These are phyloP conservation scores for Chernovozyma aurita DNA, from an alignment of 1,139 yeast genomes.

Conservation along the genomic window DNA sequence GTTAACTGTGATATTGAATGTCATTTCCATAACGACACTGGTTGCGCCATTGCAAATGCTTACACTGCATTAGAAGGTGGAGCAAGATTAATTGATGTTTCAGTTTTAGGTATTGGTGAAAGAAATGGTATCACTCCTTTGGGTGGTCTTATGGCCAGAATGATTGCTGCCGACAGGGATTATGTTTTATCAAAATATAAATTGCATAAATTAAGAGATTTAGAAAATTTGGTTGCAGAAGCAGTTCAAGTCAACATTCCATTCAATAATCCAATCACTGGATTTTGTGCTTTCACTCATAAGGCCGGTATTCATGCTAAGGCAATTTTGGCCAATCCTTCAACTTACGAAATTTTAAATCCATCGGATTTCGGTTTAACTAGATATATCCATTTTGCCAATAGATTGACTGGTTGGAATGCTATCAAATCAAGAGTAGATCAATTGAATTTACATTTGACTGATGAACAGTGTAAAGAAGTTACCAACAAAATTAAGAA, in stretches of 20 bases:
- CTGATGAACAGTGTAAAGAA: conserved; percentile 55
- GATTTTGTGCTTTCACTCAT: conserved; percentile 60
- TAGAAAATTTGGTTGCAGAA: conserved; percentile 55
- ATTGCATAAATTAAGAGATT: conserved; percentile 49
- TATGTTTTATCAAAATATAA: conserved; percentile 55
- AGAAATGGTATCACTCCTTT: conserved; percentile 58
- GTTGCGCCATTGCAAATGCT: conserved; percentile 60
- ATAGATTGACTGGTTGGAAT: conserved; percentile 55
- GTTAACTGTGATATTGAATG: conserved; percentile 56
- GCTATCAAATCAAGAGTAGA: conserved; percentile 47
- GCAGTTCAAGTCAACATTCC: conserved; percentile 56
- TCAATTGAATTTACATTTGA: conserved; percentile 43
- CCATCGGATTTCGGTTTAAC: conserved; percentile 57
- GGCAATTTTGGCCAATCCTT: conserved; percentile 57
- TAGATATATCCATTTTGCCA: conserved; percentile 56
- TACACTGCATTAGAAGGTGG: conserved; percentile 62
- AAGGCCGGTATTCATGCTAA: conserved; percentile 62
- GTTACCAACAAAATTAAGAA: conserved; percentile 51
- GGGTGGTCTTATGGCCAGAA: conserved; percentile 60
- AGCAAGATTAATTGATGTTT: conserved; percentile 52
- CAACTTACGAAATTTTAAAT: conserved; percentile 53
- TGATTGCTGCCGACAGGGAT: conserved; percentile 58
- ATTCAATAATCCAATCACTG: conserved; percentile 58
- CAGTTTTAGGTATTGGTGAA: conserved; percentile 58
- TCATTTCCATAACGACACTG: conserved; percentile 60